Conservation (phyloP, 2,329 filamentous ascomycete species). For the Penicillium digitatum region DNA sequence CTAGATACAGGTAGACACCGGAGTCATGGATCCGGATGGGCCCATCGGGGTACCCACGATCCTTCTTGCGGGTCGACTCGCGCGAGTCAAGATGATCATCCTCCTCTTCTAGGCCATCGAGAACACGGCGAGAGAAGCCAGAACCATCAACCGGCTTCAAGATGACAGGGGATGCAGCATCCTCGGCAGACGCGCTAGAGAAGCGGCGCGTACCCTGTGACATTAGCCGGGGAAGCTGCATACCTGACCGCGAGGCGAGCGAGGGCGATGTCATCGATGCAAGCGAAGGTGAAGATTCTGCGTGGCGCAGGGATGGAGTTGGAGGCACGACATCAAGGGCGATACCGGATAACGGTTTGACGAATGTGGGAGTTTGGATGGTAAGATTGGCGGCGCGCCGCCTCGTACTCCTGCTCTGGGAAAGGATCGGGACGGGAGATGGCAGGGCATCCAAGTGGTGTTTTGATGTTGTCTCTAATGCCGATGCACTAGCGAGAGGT, state of each 20-base stretch:
- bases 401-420: slow-evolving; percentile 51
- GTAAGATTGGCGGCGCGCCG: slow-evolving; percentile 59
- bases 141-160: slow-evolving; percentile 27
- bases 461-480: slow-evolving; percentile 41
- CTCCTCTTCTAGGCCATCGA: slow-evolving; percentile 52
- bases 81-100: slow-evolving; percentile 45
- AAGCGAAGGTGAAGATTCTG: slow-evolving; percentile 60
- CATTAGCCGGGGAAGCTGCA: slow-evolving; percentile 46
- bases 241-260: slow-evolving; percentile 48
- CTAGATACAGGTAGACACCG: slow-evolving; percentile 59
- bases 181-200: slow-evolving; percentile 26
- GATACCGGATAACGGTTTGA: slow-evolving; percentile 40
- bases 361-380: slow-evolving; percentile 53
- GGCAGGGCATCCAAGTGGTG: slow-evolving; percentile 50
- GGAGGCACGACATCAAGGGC: slow-evolving; percentile 54
- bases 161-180: slow-evolving; percentile 21
- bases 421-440: slow-evolving; percentile 55
- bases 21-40: slow-evolving; percentile 62
- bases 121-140: slow-evolving; percentile 27
- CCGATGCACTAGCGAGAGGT: slow-evolving; percentile 47
- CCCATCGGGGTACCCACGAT: slow-evolving; percentile 61
- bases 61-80: slow-evolving; percentile 59
- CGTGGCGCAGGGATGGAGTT: slow-evolving; percentile 59
- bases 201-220: slow-evolving; percentile 30
- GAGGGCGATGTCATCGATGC: slow-evolving; percentile 52